Evolutionary conservation across 2,329 filamentous ascomycete genomes (phyloP), one percentile per base, ranked within the genome.

Genomic region (Colletotrichum somersetense): DNA sequence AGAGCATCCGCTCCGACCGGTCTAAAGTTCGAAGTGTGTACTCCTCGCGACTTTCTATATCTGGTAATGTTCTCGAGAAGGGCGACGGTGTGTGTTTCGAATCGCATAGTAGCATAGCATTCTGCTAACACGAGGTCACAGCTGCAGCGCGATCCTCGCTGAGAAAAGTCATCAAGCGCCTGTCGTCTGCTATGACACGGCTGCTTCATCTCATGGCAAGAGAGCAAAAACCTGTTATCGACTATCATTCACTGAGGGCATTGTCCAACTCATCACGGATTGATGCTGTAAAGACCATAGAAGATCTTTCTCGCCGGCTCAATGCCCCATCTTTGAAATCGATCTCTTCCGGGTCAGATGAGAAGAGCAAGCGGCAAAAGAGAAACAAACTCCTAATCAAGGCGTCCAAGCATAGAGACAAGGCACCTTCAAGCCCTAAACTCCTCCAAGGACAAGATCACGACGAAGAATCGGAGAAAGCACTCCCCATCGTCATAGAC

Each of bases 201-300:
- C 76, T 86, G 7, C 76, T 85, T 62, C 77, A 78, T n/a, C 74
- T 80, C 50, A 81, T 80, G 20, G 80, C 77, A 67, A 79, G 77
- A 44, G 76, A 78, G 20, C 77, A 79, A 56, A 75, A 76, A 46
- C 80, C 79, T 1, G 75, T 75, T 38, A 75, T 87, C 53, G 84
- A 87, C 77, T 87, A 85, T 72, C 80, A 82, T 35, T 84, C 84
- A 2, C 80, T 89, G 38, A 78, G 84, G 71, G 81, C 83, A 7
- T 75, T 89, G 38, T 88, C 86, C 4, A 84, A 83, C 69, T 77
- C 82, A 3, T 87, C 86, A 0, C 81, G 86, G 35, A 71, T 81
- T n/a, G 84, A 87, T 62, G 85, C 86, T 1, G 82, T 88, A 71
- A 80, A 80, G 67, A 81, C 86, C 10, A 88, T 89, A 66, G 82